Evolutionary conservation across 169 alveolate genomes (phyloP), one percentile per base, ranked within the genome.

Genomic region (Plasmodium ovale): DNA sequence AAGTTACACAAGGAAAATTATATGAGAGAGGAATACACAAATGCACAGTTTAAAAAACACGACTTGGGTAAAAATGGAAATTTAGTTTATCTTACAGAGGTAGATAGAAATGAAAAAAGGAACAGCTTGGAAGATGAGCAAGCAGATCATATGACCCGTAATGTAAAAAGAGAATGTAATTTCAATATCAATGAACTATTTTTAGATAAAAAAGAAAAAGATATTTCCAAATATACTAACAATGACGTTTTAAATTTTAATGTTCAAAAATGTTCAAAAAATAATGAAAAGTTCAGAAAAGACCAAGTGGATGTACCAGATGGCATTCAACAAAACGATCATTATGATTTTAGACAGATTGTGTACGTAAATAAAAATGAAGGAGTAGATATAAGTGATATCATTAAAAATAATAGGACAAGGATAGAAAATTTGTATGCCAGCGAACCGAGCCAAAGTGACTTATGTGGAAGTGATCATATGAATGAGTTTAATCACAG

Each of bases 361-460:
- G 33, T 54, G 27, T 35, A 49, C n/a, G n/a, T 23, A 59, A 53
- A 60, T 16, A 64, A 37, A 47, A 64, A n/a, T 27, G 37, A 47
- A 29, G 70, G 68, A 29, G 58, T 16, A 67, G 68, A 62, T 53
- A 65, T 79, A 51, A 54, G 54, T 64, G 89, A 79, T 12, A 64
- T 79, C 49, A 65, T 79, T 47, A 79, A 64, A 65, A 79, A 79
- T 27, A 79, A 79, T 54, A 79, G 65, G 42, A 79, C 89, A 39
- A 31, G 89, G 56, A 53, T 79, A 51, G 89, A 79, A 68, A 68
- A 79, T 27, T 54, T 79, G 69, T 79, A 79, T 58, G 82, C 19
- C 49, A 79, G 56, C 23, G 89, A 79, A 64, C 23, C 14, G 21
- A 65, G 37, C 39, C 89, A 79, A 79, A 67, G 47, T 44, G 53